Evolutionary conservation across 108 stramenopile species (phyloP).

Genomic region (Schizochytrium sp.): DNA sequence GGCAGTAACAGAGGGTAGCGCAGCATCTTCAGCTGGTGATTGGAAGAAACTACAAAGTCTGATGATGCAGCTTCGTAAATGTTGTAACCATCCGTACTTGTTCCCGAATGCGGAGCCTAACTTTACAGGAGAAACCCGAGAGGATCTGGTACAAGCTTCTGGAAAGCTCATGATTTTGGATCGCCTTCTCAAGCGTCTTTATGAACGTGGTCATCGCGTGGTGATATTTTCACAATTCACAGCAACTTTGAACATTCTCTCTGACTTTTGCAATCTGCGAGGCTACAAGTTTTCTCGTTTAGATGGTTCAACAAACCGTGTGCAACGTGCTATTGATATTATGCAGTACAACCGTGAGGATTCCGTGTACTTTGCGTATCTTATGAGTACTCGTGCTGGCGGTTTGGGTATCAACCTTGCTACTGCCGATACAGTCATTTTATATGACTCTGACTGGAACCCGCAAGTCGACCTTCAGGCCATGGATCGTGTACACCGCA

Average conservation of each 20-base stretch:
- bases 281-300: conserved; percentile 86
- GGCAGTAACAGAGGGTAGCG: neutral
- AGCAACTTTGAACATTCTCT: conserved; percentile 85
- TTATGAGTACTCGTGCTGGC: conserved; percentile 79
- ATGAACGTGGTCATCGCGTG: conserved; percentile 88
- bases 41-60: conserved; percentile 71
- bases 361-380: conserved; percentile 76
- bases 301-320: conserved; percentile 80
- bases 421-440: conserved; percentile 85
- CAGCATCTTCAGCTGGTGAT: conserved; percentile 19
- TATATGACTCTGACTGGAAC: conserved; percentile 96
- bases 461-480: conserved; percentile 91
- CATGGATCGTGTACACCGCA: conserved; percentile 79
- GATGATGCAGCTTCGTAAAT: conserved; percentile 99
- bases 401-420: conserved; percentile 85
- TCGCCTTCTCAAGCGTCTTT: conserved; percentile 85
- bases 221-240: conserved; percentile 99
- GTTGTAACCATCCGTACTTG: conserved; percentile 98
- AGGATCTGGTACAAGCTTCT: conserved; percentile 81
- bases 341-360: conserved; percentile 66
- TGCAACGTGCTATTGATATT: conserved; percentile 63
- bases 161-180: conserved; percentile 89
- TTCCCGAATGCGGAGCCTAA: conserved; percentile 95
- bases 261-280: conserved; percentile 83
- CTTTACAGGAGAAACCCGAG: conserved; percentile 84